phyloP scores from a whole-genome alignment of 768 basidiomycete genomes.

The Russula brevipes region DNA sequence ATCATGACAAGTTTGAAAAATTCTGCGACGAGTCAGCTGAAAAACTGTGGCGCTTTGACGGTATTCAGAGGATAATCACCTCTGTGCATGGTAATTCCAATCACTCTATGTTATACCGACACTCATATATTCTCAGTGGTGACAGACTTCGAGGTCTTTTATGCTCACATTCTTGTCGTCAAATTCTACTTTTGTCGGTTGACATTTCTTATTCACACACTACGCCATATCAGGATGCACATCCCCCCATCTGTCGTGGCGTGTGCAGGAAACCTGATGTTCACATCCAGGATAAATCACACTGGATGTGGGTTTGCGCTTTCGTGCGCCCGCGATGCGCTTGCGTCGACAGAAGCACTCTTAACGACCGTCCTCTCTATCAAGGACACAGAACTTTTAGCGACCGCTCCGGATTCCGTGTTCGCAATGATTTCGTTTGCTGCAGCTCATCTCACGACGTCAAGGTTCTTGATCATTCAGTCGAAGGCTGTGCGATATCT shows the following conservation, averaged over 20 bases:
- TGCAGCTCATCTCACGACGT: constrained; percentile 39
- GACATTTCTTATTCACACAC: constrained; percentile 36
- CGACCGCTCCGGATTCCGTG: constrained; percentile 39
- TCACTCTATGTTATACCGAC: background rate
- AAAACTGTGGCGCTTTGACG: constrained; percentile 21
- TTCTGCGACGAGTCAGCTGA: constrained; percentile 21
- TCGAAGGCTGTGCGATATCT: constrained; percentile 6
- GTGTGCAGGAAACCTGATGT: background rate
- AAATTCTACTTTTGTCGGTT: constrained; percentile 41
- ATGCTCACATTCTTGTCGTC: constrained; percentile 39
- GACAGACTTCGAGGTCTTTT: constrained; percentile 39
- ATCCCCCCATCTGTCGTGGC: constrained; percentile 4
- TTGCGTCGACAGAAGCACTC: constrained; percentile 37
- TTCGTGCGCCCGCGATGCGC: constrained; percentile 38
- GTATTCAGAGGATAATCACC: constrained; percentile 23
- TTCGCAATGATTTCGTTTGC: constrained; percentile 42
- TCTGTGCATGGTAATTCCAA: constrained; percentile 11
- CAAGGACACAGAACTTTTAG: constrained; percentile 34
- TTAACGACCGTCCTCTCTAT: constrained; percentile 34
- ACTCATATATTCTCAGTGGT: constrained; percentile 36
- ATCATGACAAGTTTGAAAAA: constrained; percentile 10
- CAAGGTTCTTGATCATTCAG: constrained; percentile 35
- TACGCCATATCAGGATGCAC: constrained; percentile 28
- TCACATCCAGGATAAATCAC: constrained; percentile 11
- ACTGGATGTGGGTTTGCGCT: constrained; percentile 29